phyloP scores from a whole-genome alignment of 164 flowering plant genomes.

The Litsea cubeba region DNA sequence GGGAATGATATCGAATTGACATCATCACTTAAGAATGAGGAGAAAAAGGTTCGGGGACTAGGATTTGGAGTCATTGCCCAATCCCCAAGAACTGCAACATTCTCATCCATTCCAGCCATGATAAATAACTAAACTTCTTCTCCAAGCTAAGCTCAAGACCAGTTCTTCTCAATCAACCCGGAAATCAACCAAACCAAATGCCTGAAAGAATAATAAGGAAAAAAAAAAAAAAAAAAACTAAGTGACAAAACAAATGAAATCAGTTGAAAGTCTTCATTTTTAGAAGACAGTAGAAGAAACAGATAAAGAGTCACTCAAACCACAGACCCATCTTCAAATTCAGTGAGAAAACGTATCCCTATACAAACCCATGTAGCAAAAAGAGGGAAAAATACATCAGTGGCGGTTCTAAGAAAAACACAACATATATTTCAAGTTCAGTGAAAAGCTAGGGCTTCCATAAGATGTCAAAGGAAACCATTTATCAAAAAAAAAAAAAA shows the following conservation, averaged over 20 bases:
- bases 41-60: slow-evolving; percentile 40
- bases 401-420: not conserved
- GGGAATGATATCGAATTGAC: slow-evolving; percentile 24
- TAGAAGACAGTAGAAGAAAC: not conserved
- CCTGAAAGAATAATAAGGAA: not conserved
- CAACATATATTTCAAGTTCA: not conserved
- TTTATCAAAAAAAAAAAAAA: not conserved
- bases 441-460: not conserved
- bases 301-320: not conserved
- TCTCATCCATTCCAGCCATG: slow-evolving; percentile 62
- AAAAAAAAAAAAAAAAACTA: not conserved
- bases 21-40: slow-evolving; percentile 38
- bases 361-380: not conserved
- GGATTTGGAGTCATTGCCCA: slow-evolving; percentile 56
- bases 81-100: slow-evolving; percentile 54
- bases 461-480: not conserved
- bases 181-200: not conserved
- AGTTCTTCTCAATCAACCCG: not conserved
- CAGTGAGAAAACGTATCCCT: not conserved
- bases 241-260: not conserved
- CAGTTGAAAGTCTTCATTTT: not conserved
- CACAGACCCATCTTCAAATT: not conserved
- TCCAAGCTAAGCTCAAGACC: not conserved
- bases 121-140: not conserved
- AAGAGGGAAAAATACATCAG: not conserved